Evolutionary conservation across 2,329 filamentous ascomycete species (phyloP), one percentile per base, ranked within the genome.

Genomic region (Chaetothyriales sp.): DNA sequence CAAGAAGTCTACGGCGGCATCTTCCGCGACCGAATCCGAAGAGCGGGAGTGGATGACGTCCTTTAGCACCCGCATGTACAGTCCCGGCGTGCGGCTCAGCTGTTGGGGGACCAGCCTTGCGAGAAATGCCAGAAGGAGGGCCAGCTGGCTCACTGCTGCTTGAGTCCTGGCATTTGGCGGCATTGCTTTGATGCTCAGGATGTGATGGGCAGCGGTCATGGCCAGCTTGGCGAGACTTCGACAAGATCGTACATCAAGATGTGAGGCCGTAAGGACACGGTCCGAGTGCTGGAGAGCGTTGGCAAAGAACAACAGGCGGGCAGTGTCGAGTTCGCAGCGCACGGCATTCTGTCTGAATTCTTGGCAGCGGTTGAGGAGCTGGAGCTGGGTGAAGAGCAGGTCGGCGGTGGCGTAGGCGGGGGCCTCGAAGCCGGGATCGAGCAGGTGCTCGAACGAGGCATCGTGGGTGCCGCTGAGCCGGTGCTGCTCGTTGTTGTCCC

Each of bases 341-440:
- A 84, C 48, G 22, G 13, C 47, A 29, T 50, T 20, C 19, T 51
- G 33, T 18, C 55, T 48, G 43, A 55, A 59, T 47, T 59, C 57
- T 48, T 59, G 76, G 56, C 83, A 83, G 60, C 85, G 80, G 13
- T 84, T 76, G 25, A 88, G 68, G 25, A 86, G 72, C 73, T 81
- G 83, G 43, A 87, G 65, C 40, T 80, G 74, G 8, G 69, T 66
- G 43, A 80, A 58, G 51, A 70, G 69, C 44, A 67, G 63, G n/a
- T 60, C 58, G 19, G 64, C 62, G 18, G 63, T 64, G 22, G 56
- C 53, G 60, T 71, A 72, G 22, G 59, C 59, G 22, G 58, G 50
- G 22, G 51, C 51, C 25, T 48, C 45, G 61, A 25, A 61, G 62
- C 43, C 59, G 59, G 28, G 72, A 54, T 43, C 69, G 62, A 20